Base-by-base conservation (phyloP, 441 rosid species). In the Arabidopsis hybrid region DNA sequence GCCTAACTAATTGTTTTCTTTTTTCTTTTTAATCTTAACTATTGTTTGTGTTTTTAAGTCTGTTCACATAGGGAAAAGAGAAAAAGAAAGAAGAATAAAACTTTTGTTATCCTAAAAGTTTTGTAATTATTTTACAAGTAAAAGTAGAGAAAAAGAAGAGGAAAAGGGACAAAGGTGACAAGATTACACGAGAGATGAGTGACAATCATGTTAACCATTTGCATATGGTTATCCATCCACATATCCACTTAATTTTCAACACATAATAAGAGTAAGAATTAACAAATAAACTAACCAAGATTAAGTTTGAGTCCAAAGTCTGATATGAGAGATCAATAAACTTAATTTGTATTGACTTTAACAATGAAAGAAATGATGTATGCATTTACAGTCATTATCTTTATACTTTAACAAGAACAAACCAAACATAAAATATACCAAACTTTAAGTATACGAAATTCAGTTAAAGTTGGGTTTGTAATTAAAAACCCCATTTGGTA, bases 121-220 rank as follows among this genome's bases (percentile, higher is more conserved):
- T 60, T 52, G 17, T 38, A 52, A 11, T 39, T 65, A 40, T 50
- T 60, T 35, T 43, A 60, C 0, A 68, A 46, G 11, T 7, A 61
- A 75, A 75, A 56, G 60, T 36, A 45, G 58, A 55, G 35, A 42
- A 69, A 60, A 47, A 7, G 64, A 35, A 21, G 3, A 53, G 18
- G 52, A 58, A 74, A 67, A 32, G 51, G 51, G 60, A 46, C 65
- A 60, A 29, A 55, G 70, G 60, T 76, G 75, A 76, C 79, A 63
- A 76, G 79, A 69, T 69, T 62, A 76, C 79, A 62, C 75, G 67
- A 18, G 38, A 45, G 32, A 38, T 39, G 75, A 59, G 12, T 61
- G 32, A 61, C 60, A 42, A 43, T 26, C 62, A 72, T 72, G 69
- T 63, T 72, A 72, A 14, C 57, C 47, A 2, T 39, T 39, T 39